Conservation (phyloP, 1,139 yeast genomes). For the Geotrichum bryndzae region DNA sequence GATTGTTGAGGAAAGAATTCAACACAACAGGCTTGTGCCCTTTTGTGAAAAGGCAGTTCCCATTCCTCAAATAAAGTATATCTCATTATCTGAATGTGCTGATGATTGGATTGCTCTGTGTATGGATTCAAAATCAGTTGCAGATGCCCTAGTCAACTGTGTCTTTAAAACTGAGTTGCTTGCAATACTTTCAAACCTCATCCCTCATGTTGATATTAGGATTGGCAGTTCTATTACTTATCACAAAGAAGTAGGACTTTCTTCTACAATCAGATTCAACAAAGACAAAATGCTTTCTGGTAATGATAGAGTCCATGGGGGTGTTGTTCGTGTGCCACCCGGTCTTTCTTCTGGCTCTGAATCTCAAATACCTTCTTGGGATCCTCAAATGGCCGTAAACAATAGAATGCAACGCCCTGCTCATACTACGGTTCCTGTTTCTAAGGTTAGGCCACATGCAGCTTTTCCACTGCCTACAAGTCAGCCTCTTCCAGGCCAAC, state of each 20-base stretch:
- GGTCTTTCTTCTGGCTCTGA: slow-evolving; percentile 71
- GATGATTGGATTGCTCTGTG: slow-evolving; percentile 92
- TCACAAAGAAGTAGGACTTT: slow-evolving; percentile 80
- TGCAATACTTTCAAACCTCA: slow-evolving; percentile 63
- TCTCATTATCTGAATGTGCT: slow-evolving; percentile 67
- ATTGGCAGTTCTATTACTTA: slow-evolving; percentile 72
- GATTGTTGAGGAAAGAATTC: slow-evolving; percentile 63
- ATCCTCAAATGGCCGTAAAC: not conserved
- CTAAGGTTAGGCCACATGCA: not conserved
- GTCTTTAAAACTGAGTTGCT: slow-evolving; percentile 84
- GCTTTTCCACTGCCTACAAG: not conserved
- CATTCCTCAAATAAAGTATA: slow-evolving; percentile 52
- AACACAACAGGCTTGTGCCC: slow-evolving; percentile 66
- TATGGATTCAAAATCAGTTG: slow-evolving; percentile 43
- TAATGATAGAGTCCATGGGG: slow-evolving; percentile 79
- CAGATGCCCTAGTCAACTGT: slow-evolving; percentile 77
- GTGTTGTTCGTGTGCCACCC: slow-evolving; percentile 71
- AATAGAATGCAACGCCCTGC: slow-evolving; percentile 7
- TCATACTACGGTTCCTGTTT: not conserved
- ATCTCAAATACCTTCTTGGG: slow-evolving; percentile 65
- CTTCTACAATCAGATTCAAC: slow-evolving; percentile 65
- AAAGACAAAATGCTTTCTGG: slow-evolving; percentile 49
- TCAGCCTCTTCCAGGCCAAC: not conserved
- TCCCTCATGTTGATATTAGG: slow-evolving; percentile 52
- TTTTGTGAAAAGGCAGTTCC: slow-evolving; percentile 61